Percentiles rank a stretch among this genome's conserved stretches.
phyloP scores from a whole-genome alignment of 2,329 filamentous ascomycete species.

The Diplodia mutila region DNA sequence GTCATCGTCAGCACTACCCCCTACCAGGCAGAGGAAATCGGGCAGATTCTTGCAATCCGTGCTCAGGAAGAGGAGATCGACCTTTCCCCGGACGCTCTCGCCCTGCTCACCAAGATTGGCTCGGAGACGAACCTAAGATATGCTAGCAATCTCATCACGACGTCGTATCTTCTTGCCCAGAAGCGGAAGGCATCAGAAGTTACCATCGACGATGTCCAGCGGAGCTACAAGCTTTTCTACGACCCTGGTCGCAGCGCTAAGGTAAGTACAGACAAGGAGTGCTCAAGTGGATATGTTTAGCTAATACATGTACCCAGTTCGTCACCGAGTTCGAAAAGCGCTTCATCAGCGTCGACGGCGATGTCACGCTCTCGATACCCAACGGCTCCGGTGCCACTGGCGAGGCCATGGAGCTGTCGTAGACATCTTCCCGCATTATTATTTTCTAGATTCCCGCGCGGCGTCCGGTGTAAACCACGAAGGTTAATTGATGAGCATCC shows the following conservation, averaged over 20 bases:
- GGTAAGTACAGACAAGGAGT: slow-evolving; percentile 34
- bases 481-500: slow-evolving; percentile 3
- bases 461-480: slow-evolving; percentile 18
- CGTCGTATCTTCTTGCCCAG: slow-evolving; percentile 81
- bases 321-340: slow-evolving; percentile 88
- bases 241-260: slow-evolving; percentile 85
- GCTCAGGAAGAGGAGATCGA: slow-evolving; percentile 97
- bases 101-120: slow-evolving; percentile 92
- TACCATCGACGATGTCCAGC: slow-evolving; percentile 83
- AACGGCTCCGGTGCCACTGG: slow-evolving; percentile 49
- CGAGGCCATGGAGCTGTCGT: slow-evolving; percentile 73
- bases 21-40: slow-evolving; percentile 82
- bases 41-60: slow-evolving; percentile 88
- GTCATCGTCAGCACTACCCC: slow-evolving; percentile 93
- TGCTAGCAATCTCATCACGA: slow-evolving; percentile 97
- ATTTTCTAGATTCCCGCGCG: slow-evolving; percentile 22
- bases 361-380: slow-evolving; percentile 67
- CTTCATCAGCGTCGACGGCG: slow-evolving; percentile 85
- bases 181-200: slow-evolving; percentile 88
- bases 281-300: not conserved
- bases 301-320: slow-evolving; percentile 56
- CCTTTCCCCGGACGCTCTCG: slow-evolving; percentile 83
- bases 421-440: slow-evolving; percentile 27
- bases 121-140: slow-evolving; percentile 90
- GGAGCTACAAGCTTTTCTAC: slow-evolving; percentile 93